Evolutionary conservation across 352 stramenopile species (phyloP), one percentile per base, ranked within the genome.

Genomic region (Pythium coloratum): DNA sequence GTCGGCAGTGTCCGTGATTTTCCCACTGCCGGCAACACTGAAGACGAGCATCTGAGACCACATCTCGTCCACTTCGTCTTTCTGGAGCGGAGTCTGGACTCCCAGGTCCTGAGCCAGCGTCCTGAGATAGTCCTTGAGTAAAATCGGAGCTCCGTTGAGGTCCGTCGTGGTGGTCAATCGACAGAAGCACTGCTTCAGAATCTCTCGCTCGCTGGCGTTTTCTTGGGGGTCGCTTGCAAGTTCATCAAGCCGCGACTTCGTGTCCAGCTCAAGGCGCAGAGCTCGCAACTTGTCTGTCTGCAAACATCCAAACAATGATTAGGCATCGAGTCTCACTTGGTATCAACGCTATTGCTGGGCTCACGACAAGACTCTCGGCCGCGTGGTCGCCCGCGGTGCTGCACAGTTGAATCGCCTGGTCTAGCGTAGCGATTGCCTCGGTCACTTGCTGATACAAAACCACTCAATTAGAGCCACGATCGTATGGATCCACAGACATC

Each of bases 11-110:
- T 34, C 20, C 20, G 20, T 24, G 20, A 24, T 50, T 30, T 53
- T 26, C 40, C 6, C 8, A 16, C 44, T 20, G 8, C 10, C 18
- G 10, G 14, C 1, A 30, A 6, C 2, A 6, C 9, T 6, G 34
- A 64, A 40, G 6, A 32, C 30, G 0, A 13, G 16, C 18, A 71
- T 54, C 32, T 76, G 69, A 18, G 32, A 40, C 82, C 81, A 89
- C 10, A 91, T 78, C 18, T 81, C 74, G 13, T 91, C 76, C n/a
- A 80, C 66, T 61, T 91, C 82, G 1, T 59, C 67, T 32, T 62
- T 59, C 14, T 16, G 73, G 1, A 91, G 67, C 20, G 56, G 30
- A 10, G 73, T 67, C 6, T 66, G 51, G 16, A 72, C 73, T 6
- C 70, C 71, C 10, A 91, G 51, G 42, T 78, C 67, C 6, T 33